Evolutionary conservation across 805 yeast species (phyloP).

Genomic region (Hanseniaspora singularis): DNA sequence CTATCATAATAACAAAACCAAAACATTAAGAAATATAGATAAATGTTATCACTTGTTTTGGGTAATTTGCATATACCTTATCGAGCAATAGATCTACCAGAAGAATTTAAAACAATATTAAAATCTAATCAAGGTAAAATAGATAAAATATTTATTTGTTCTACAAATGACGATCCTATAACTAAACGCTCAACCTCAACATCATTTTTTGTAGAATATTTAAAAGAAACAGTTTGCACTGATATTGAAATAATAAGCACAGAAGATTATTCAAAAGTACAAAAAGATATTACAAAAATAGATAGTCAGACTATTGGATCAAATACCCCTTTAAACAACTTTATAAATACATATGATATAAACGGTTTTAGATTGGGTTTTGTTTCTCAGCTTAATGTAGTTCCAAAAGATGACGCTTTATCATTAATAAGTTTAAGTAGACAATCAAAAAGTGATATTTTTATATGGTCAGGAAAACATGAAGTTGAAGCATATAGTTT

Average conservation of each 20-base stretch:
- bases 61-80: constrained; percentile 90
- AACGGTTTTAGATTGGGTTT: constrained; percentile 57
- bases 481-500: constrained; percentile 84
- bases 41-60: constrained; percentile 64
- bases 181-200: neutral
- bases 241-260: constrained; percentile 9
- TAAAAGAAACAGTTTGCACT: constrained; percentile 1
- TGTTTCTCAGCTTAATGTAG: constrained; percentile 69
- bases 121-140: constrained; percentile 11
- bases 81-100: constrained; percentile 51
- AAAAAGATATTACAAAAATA: neutral
- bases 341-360: constrained; percentile 1
- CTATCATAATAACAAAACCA: neutral
- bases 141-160: constrained; percentile 13
- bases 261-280: neutral
- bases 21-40: neutral
- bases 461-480: constrained; percentile 89
- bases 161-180: constrained; percentile 9
- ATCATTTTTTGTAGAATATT: constrained; percentile 1
- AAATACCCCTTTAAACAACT: neutral
- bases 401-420: constrained; percentile 80
- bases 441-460: constrained; percentile 79
- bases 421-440: constrained; percentile 73
- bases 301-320: neutral
- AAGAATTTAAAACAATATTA: constrained; percentile 51